Base-by-base conservation (phyloP, 2,329 filamentous ascomycete species). In the Alternaria brassicae region DNA sequence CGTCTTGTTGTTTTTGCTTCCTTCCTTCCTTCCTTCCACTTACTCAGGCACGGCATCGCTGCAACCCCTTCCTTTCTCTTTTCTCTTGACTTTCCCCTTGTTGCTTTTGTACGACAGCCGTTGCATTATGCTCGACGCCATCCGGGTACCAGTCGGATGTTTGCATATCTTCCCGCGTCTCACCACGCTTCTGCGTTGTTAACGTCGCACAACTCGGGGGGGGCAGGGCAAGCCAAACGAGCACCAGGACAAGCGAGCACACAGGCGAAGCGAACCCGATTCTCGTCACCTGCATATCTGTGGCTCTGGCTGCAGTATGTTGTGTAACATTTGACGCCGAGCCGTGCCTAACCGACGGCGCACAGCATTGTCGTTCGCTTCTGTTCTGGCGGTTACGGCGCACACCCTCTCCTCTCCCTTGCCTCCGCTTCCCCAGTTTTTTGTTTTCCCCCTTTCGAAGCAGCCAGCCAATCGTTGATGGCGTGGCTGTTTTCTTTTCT, bases 81-180 rank as follows among this genome's bases (percentile, higher is more conserved):
- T 15, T 36, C 12, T 5, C 30, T 34, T 13, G 3, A 13, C n/a
- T 64, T 50, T 28, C 21, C 41, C 34, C 49, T 3, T 42, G 9
- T 58, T 41, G 15, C 25, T 32, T 58, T 49, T 71, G 73, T 73
- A 72, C 69, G 67, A 77, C 72, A 55, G 68, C 50, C 53, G 71
- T 73, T 60, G 49, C 53, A 72, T 72, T 72, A 71, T 68, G 64
- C 70, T 62, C 58, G 57, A 60, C 61, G 53, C 62, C 47, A 58
- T 48, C 55, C 54, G 62, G 63, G 60, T 61, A 48, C 30, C 32
- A 17, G 15, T n/a, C 34, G 34, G 34, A 1, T 37, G 34, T 57
- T 58, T 55, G 68, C 69, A 66, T 63, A 55, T 36, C 30, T 21
- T 21, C 37, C 32, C 23, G n/a, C 30, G 23, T n/a, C 19, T 39